A percentile compares a stretch with the other conserved stretches of the same genome.
Conservation (phyloP, 208 protist genomes). For the Trypanosoma scelopori region DNA sequence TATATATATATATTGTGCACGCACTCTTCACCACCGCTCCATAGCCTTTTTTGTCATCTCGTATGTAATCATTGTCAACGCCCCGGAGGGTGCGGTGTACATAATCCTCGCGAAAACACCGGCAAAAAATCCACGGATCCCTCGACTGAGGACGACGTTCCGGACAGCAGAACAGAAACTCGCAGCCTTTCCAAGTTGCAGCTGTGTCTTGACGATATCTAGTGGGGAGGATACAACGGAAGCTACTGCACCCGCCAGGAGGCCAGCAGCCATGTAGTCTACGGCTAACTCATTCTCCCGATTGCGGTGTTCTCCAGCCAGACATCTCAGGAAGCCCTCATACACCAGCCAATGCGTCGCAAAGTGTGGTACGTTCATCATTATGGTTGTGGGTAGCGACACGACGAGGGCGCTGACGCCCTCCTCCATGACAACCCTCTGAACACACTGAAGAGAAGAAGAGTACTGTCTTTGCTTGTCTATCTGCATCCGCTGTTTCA, state of each 20-base stretch:
- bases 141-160: constrained; percentile 38
- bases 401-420: constrained; percentile 72
- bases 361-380: constrained; percentile 94
- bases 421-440: constrained; percentile 45
- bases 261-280: constrained; percentile 76
- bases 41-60: constrained; percentile 77
- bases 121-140: constrained; percentile 59
- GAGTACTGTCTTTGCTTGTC: constrained; percentile 50
- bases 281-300: constrained; percentile 44
- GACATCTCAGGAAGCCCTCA: constrained; percentile 55
- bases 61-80: constrained; percentile 93
- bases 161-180: constrained; percentile 24
- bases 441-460: constrained; percentile 52
- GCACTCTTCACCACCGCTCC: constrained; percentile 13
- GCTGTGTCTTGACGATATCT: constrained; percentile 90
- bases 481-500: constrained; percentile 96
- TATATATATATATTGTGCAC: no score
- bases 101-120: constrained; percentile 86
- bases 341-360: constrained; percentile 93
- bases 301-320: constrained; percentile 41
- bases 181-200: constrained; percentile 74
- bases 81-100: constrained; percentile 86
- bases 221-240: constrained; percentile 91
- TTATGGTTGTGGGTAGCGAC: constrained; percentile 88
- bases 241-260: constrained; percentile 78